phyloP scores from a whole-genome alignment of 2,329 filamentous ascomycete genomes.

The Clonostachys sp. region DNA sequence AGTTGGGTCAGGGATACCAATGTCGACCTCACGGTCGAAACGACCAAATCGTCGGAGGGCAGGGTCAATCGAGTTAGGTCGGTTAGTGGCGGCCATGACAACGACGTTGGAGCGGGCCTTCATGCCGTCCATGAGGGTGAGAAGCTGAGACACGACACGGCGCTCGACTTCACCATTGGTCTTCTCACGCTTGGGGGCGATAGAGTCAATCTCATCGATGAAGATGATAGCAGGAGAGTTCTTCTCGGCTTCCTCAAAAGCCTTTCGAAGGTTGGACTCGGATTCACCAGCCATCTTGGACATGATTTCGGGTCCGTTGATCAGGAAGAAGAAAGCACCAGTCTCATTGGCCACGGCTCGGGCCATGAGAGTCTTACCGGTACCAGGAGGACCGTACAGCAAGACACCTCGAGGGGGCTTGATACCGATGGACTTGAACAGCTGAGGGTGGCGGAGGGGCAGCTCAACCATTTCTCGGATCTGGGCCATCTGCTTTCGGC shows the following conservation, averaged over 20 bases:
- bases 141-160: constrained; percentile 93
- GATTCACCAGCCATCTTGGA: constrained; percentile 99
- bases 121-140: constrained; percentile 99
- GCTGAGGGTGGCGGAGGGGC: constrained; percentile 91
- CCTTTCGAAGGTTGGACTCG: constrained; percentile 95
- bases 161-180: constrained; percentile 98
- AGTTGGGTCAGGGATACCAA: constrained; percentile 95
- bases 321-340: constrained; percentile 98
- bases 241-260: constrained; percentile 99
- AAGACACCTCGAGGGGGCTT: constrained; percentile 98
- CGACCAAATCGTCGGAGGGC: constrained; percentile 96
- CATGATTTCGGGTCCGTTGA: constrained; percentile 99
- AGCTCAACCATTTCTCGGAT: constrained; percentile 98
- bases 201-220: constrained; percentile 99
- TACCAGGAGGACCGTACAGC: constrained; percentile 94
- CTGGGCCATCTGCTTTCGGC: constrained; percentile 99
- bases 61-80: constrained; percentile 97
- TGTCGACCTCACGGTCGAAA: constrained; percentile 98
- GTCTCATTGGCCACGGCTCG: constrained; percentile 98
- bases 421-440: constrained; percentile 99
- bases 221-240: constrained; percentile 99
- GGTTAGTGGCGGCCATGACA: constrained; percentile 98
- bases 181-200: constrained; percentile 99
- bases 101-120: constrained; percentile 98
- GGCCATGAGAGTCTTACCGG: constrained; percentile 98